phyloP scores from a whole-genome alignment of 306 rosid genomes.

The Astragalus glycyphyllos region DNA sequence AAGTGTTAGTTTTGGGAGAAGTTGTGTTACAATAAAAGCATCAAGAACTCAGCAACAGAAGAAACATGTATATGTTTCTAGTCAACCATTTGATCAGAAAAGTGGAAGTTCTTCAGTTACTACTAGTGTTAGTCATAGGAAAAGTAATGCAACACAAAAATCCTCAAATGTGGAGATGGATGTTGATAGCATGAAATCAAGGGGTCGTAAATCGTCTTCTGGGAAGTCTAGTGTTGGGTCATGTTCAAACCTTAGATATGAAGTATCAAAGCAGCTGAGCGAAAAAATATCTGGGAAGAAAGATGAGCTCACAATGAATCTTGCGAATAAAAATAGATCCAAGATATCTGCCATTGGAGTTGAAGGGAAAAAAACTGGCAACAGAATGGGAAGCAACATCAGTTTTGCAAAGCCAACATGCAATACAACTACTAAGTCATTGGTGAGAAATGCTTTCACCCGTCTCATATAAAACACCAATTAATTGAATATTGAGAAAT shows the following conservation, averaged over 20 bases:
- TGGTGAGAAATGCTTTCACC: constrained; percentile 54
- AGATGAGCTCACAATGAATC: constrained; percentile 45
- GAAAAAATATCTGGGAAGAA: constrained; percentile 47
- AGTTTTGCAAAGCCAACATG: constrained; percentile 44
- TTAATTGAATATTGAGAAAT: constrained; percentile 9
- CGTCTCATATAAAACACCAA: not conserved
- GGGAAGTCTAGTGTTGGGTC: constrained; percentile 81
- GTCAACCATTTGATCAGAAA: constrained; percentile 45
- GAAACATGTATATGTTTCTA: constrained; percentile 52
- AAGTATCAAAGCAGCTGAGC: constrained; percentile 46
- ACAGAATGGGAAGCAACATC: constrained; percentile 40
- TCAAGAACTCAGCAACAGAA: constrained; percentile 42
- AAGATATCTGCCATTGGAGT: constrained; percentile 41
- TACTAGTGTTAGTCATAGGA: constrained; percentile 58
- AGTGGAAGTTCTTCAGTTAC: constrained; percentile 49
- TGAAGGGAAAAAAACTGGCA: constrained; percentile 44
- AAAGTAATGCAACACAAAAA: constrained; percentile 51
- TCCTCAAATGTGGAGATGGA: constrained; percentile 53
- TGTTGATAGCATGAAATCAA: constrained; percentile 50
- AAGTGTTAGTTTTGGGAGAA: constrained; percentile 57
- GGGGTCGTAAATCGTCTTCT: constrained; percentile 64
- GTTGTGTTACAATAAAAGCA: constrained; percentile 50
- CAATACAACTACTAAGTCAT: constrained; percentile 55
- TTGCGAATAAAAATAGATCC: constrained; percentile 49
- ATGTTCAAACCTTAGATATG: constrained; percentile 60